Percentiles rank a stretch among this genome's conserved stretches.
phyloP scores from a whole-genome alignment of 441 rosid species.

The Euphorbia celastroides region DNA sequence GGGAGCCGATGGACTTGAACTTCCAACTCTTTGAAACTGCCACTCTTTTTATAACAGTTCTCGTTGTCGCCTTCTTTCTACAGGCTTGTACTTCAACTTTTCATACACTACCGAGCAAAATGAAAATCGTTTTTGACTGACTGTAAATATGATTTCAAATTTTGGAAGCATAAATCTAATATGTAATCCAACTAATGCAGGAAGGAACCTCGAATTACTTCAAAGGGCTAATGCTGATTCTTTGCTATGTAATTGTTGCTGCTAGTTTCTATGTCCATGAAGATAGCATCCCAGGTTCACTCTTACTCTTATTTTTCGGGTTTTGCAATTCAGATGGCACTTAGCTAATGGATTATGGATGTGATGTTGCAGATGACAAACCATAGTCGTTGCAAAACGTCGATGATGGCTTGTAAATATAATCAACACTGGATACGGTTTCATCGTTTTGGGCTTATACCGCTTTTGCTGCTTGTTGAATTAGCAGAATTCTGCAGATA shows the following conservation, averaged over 20 bases:
- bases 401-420: not conserved
- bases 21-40: constrained; percentile 94
- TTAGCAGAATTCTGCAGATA: not conserved
- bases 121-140: not conserved
- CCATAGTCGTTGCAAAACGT: not conserved
- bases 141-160: not conserved
- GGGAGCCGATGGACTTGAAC: constrained; percentile 80
- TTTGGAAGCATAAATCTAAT: too few species aligned
- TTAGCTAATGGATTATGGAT: not conserved
- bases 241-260: constrained; percentile 87
- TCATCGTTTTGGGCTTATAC: not conserved
- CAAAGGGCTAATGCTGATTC: constrained; percentile 91
- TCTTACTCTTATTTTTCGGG: not conserved
- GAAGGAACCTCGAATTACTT: constrained; percentile 97
- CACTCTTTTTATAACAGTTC: constrained; percentile 77
- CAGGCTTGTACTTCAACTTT: constrained; percentile 42
- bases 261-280: constrained; percentile 97
- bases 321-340: not conserved
- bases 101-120: too few species aligned
- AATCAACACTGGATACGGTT: not conserved
- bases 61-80: constrained; percentile 88
- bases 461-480: not conserved
- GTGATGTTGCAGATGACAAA: constrained; percentile 1
- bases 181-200: too few species aligned
- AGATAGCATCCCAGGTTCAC: constrained; percentile 40